Base-by-base conservation (phyloP, 2,329 filamentous ascomycete species). In the Orbilia brochopaga region DNA sequence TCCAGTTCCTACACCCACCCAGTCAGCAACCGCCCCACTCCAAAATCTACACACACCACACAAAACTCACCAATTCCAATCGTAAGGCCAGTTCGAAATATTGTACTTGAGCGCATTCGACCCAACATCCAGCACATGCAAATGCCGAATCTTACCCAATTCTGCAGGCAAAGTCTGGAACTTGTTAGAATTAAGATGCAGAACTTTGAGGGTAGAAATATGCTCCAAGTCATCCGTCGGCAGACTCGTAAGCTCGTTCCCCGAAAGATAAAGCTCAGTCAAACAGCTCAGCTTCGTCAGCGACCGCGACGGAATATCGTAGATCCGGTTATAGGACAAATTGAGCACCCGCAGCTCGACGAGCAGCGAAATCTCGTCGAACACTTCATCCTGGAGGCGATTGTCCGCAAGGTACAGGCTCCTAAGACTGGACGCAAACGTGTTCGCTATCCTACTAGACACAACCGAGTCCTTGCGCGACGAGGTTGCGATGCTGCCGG, bases 101-200 rank as follows among this genome's bases (percentile, higher is more conserved):
- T 99, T 99, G 84, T 99, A 99, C 80, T 97, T 99, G 65, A 99
- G 83, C 21, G 86, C 88, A 78, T 99, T 99, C 83, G 90, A 97
- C 72, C 92, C 93, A 74, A 95, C 95, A 80, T 99, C 94, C 56
- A 99, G 83, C 55, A 97, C 89, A 3, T 92, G 88, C 24, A 99
- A 85, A 79, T 94, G 94, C 80, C 92, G 90, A 50, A 96, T 91
- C 79, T 96, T 91, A 73, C 92, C 95, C 54, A 99, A 88, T 78
- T 99, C 94, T 7, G 94, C 94, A 1, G 94, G 94, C 19, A 99
- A 83, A 35, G 96, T 95, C 76, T 96, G 96, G 78, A 99, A 99
- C 78, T 96, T 94, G 82, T 99, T 99, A 78, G 89, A 90, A 81
- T 99, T 99, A 81, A 99, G 90, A 79, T 97, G 92, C 5, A 99